phyloP scores from a whole-genome alignment of 2,329 filamentous ascomycete genomes.

The Phialophora chinensis region DNA sequence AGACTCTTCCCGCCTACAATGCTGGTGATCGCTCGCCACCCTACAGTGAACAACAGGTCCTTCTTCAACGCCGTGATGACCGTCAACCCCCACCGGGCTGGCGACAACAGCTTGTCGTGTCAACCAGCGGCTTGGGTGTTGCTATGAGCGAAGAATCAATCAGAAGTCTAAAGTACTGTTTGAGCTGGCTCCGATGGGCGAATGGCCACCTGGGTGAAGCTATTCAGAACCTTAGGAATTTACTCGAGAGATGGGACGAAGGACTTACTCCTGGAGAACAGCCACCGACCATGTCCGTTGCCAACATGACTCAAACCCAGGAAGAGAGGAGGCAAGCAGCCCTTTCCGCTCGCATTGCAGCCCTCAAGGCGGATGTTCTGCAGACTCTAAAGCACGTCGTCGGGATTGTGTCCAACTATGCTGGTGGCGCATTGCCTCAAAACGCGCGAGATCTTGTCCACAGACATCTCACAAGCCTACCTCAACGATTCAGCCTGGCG shows the following conservation, averaged over 20 bases:
- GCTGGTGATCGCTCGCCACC: slow-evolving; percentile 57
- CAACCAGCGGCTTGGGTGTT: slow-evolving; percentile 86
- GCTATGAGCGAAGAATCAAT: slow-evolving; percentile 90
- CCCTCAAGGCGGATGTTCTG: slow-evolving; percentile 72
- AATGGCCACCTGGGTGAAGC: slow-evolving; percentile 80
- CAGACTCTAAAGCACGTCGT: slow-evolving; percentile 81
- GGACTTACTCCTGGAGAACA: slow-evolving; percentile 45
- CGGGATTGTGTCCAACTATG: slow-evolving; percentile 83
- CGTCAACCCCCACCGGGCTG: slow-evolving; percentile 58
- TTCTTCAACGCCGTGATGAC: slow-evolving; percentile 39
- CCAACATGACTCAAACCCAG: slow-evolving; percentile 38
- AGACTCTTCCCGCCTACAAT: slow-evolving; percentile 83
- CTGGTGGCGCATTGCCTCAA: slow-evolving; percentile 87
- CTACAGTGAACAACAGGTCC: slow-evolving; percentile 36
- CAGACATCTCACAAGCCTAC: slow-evolving; percentile 81
- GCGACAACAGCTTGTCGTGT: slow-evolving; percentile 85
- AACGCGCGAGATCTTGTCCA: slow-evolving; percentile 85
- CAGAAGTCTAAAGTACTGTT: slow-evolving; percentile 80
- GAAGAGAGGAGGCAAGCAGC: slow-evolving; percentile 58
- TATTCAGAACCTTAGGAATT: slow-evolving; percentile 73
- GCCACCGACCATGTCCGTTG: slow-evolving; percentile 39
- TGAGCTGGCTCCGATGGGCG: slow-evolving; percentile 79
- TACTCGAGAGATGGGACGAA: slow-evolving; percentile 80
- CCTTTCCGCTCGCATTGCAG: slow-evolving; percentile 66
- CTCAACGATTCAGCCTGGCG: slow-evolving; percentile 79